Evolutionary conservation across 345 rosid genomes (phyloP).

Genomic region (Populus ilicifolia): DNA sequence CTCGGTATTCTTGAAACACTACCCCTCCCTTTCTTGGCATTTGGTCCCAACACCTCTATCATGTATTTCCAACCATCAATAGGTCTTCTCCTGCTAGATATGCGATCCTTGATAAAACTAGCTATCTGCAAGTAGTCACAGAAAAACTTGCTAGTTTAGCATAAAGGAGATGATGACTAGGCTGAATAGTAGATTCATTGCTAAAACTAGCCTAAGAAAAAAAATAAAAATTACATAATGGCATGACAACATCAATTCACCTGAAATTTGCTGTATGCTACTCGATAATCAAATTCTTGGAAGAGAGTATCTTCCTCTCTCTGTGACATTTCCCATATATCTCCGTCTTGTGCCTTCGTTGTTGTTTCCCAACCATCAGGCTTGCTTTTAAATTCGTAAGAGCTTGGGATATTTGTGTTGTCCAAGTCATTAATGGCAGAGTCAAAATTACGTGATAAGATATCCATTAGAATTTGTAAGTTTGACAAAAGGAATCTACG

Average conservation of each 20-base stretch:
- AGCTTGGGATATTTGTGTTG: slow-evolving; percentile 45
- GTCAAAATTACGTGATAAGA: slow-evolving; percentile 60
- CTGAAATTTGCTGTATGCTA: slow-evolving; percentile 88
- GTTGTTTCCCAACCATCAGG: slow-evolving; percentile 98
- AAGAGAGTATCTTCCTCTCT: slow-evolving; percentile 94
- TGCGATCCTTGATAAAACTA: slow-evolving; percentile 87
- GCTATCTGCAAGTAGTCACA: slow-evolving; percentile 59
- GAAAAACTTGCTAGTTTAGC: not conserved
- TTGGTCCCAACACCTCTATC: slow-evolving; percentile 97
- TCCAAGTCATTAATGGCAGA: slow-evolving; percentile 56
- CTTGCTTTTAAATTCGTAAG: slow-evolving; percentile 69
- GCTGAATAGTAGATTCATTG: not conserved
- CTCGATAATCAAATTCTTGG: slow-evolving; percentile 90
- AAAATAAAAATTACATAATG: not conserved
- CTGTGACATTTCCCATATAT: slow-evolving; percentile 93
- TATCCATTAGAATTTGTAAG: not conserved
- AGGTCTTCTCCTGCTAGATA: slow-evolving; percentile 94
- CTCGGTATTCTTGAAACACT: slow-evolving; percentile 81
- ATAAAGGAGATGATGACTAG: not conserved
- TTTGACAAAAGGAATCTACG: not conserved
- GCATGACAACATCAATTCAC: slow-evolving; percentile 23
- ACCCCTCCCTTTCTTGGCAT: slow-evolving; percentile 93
- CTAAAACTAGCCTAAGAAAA: not conserved
- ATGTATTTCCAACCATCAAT: slow-evolving; percentile 93
- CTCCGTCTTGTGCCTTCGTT: slow-evolving; percentile 73